A percentile compares a stretch with the other conserved stretches of the same genome.
These are phyloP conservation scores for Dioszegia hungarica DNA, from an alignment of 768 basidiomycete genomes.

Conservation along the genomic window DNA sequence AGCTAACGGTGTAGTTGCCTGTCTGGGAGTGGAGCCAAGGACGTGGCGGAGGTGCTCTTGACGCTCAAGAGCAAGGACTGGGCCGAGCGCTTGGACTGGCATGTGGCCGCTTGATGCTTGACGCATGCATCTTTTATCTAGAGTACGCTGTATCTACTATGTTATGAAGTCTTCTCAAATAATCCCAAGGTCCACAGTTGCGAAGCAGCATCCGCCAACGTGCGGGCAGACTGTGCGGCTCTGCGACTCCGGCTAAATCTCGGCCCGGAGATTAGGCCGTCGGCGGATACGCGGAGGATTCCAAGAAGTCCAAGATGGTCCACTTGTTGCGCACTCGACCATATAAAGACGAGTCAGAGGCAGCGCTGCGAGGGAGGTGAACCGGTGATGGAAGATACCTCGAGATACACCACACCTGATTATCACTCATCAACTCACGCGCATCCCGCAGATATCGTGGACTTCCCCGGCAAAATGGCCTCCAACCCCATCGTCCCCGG, in stretches of 20 bases:
- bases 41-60: slow-evolving; percentile 90
- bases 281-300: not conserved
- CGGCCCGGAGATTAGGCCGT: not conserved
- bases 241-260: too few relatives aligned
- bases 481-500: slow-evolving; percentile 40
- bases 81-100: slow-evolving; percentile 92
- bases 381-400: too few relatives aligned
- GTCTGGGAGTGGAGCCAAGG: slow-evolving; percentile 94
- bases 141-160: too few relatives aligned
- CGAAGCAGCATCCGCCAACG: too few relatives aligned
- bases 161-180: too few relatives aligned
- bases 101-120: slow-evolving; percentile 53
- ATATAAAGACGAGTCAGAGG: too few relatives aligned
- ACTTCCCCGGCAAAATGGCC: not conserved
- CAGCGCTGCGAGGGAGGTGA: too few relatives aligned
- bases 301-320: too few relatives aligned
- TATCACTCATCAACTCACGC: not conserved
- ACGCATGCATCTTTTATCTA: not conserved
- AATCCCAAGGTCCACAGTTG: too few relatives aligned
- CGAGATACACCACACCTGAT: too few relatives aligned
- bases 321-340: too few relatives aligned
- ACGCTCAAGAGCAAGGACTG: slow-evolving; percentile 67
- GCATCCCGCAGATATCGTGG: not conserved
- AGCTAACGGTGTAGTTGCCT: slow-evolving; percentile 55
- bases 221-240: too few relatives aligned